A percentile compares a stretch with the other conserved stretches of the same genome.
Evolutionary conservation across 352 stramenopile genomes (phyloP).

Genomic region (Pythium aphanidermatum): DNA sequence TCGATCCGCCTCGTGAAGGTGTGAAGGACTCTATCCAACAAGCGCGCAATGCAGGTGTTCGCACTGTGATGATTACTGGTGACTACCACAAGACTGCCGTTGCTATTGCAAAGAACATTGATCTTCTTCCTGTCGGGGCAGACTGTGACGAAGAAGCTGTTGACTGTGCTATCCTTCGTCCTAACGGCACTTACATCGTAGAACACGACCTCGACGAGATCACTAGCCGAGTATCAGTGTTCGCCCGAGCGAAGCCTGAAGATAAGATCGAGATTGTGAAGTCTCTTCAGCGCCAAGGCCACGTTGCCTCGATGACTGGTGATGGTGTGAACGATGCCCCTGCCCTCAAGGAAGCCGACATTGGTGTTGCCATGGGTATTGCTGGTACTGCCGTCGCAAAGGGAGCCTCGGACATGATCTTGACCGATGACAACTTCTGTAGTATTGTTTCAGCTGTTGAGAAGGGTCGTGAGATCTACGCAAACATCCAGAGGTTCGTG

Average conservation of each 20-base stretch:
- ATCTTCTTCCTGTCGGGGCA: slow-evolving; percentile 60
- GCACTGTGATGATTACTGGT: slow-evolving; percentile 91
- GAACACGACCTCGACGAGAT: slow-evolving; percentile 86
- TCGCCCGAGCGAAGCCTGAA: slow-evolving; percentile 92
- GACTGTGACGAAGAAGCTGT: slow-evolving; percentile 47
- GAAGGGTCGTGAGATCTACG: slow-evolving; percentile 96
- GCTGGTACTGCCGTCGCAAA: slow-evolving; percentile 97
- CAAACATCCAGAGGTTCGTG: slow-evolving; percentile 97
- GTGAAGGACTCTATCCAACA: slow-evolving; percentile 55
- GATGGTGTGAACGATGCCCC: slow-evolving; percentile 98
- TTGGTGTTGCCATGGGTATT: slow-evolving; percentile 96
- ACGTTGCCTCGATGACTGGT: slow-evolving; percentile 94
- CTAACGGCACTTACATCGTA: slow-evolving; percentile 35
- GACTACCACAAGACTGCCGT: slow-evolving; percentile 94
- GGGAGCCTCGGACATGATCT: slow-evolving; percentile 96
- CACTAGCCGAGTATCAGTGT: slow-evolving; percentile 72
- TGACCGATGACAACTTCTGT: slow-evolving; percentile 97
- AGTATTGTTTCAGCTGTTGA: slow-evolving; percentile 96
- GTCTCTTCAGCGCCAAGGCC: slow-evolving; percentile 81
- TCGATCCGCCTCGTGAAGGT: slow-evolving; percentile 57
- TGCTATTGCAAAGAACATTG: slow-evolving; percentile 89
- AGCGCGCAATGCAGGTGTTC: slow-evolving; percentile 45
- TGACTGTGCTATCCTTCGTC: slow-evolving; percentile 58
- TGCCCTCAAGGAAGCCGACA: slow-evolving; percentile 94
- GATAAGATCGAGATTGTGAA: slow-evolving; percentile 96